Evolutionary conservation across 495 filamentous ascomycete genomes (phyloP), one percentile per base, ranked within the genome.

Genomic region (Aspergillus baeticus): DNA sequence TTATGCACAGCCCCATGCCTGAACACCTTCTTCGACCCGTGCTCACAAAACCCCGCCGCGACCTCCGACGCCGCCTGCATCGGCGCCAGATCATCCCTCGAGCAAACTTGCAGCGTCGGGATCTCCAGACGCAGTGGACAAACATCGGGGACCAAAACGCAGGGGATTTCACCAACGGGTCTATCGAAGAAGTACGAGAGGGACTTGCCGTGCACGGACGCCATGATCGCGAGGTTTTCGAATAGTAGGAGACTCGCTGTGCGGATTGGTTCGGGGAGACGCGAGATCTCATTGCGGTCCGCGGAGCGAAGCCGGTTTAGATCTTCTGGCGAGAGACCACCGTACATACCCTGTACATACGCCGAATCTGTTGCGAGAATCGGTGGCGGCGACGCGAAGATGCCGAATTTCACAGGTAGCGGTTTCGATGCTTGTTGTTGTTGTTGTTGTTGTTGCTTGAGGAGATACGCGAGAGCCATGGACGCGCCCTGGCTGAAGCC

Each of bases 401-500:
- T 56, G 1, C 49, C 65, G 20, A 67, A 62, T 52, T 50, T 57
- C 31, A 67, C 42, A 0, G 59, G 59, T 2, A 54, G 53, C 1
- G 54, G 39, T 7, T 38, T 53, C n/a, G 10, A 10, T 14, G 8
- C 20, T 10, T 5, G 4, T 15, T n/a, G n/a, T n/a, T n/a, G n/a
- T n/a, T n/a, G n/a, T n/a, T n/a, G n/a, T n/a, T n/a, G n/a, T n/a
- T n/a, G n/a, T 6, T 58, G 45, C 35, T 63, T 51, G n/a, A 64
- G 55, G 14, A 63, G 42, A 49, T 54, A 63, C 14, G 60, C 46
- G 14, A 33, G 7, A 8, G 52, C 39, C 6, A 65, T 26, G 6
- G 57, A 44, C 3, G 54, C 55, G 1, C 61, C 61, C 20, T 59
- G 52, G 45, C 61, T 63, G 35, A 64, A 67, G 2, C 64, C 64